Conservation (phyloP, 768 basidiomycete genomes). For the Pulveroboletus ravenelii region DNA sequence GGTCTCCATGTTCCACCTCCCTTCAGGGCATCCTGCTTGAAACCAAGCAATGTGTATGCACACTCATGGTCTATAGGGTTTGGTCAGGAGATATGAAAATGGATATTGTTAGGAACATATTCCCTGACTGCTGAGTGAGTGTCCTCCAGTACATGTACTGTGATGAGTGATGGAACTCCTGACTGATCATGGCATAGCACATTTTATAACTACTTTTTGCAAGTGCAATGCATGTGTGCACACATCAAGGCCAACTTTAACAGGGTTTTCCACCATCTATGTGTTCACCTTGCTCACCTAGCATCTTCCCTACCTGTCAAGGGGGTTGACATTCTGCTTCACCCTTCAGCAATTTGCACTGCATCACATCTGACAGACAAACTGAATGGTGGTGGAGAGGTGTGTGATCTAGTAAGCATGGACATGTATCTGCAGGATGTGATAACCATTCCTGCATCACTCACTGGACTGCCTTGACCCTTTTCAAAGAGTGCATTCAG, state of each 20-base stretch:
- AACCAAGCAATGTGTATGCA: constrained; percentile 58
- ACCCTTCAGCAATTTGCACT: constrained; percentile 82
- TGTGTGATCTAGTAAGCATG: constrained; percentile 24
- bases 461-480: constrained; percentile 88
- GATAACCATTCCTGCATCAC: constrained; percentile 84
- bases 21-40: constrained; percentile 39
- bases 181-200: constrained; percentile 50
- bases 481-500: no score
- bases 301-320: not conserved
- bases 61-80: constrained; percentile 66
- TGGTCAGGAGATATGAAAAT: constrained; percentile 79
- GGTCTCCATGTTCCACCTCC: constrained; percentile 48
- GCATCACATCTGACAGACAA: constrained; percentile 55
- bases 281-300: constrained; percentile 38
- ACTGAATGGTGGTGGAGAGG: constrained; percentile 1
- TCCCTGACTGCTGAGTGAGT: constrained; percentile 87
- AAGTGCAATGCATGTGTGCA: constrained; percentile 79
- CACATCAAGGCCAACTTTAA: constrained; percentile 72
- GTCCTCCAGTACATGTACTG: not conserved
- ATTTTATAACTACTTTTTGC: constrained; percentile 94
- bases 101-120: constrained; percentile 86
- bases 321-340: constrained; percentile 76
- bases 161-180: not conserved
- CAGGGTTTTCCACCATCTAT: constrained; percentile 55
- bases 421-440: constrained; percentile 85